A percentile compares a stretch with the other conserved stretches of the same genome.
Evolutionary conservation across 1,284 basidiomycete genomes (phyloP).

Genomic region (Trichosporon faecale): DNA sequence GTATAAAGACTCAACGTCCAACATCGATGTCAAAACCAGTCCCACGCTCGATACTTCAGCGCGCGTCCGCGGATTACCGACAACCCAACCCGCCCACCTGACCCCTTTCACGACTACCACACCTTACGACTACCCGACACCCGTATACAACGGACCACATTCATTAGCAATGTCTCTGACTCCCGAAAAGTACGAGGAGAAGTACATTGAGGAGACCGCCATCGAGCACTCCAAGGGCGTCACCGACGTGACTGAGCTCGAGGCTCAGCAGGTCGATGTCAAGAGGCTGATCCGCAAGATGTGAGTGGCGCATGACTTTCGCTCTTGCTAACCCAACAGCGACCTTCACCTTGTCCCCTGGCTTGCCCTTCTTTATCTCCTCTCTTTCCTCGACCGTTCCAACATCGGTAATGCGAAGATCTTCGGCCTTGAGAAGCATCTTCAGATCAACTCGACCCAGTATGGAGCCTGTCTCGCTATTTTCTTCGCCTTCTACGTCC

Average conservation of each 20-base stretch:
- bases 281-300: constrained; percentile 13
- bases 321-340: neutral
- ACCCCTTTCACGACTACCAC: neutral
- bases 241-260: constrained; percentile 8
- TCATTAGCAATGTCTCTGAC: constrained; percentile 4
- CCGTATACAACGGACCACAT: constrained; percentile 7
- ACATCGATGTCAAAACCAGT: constrained; percentile 2
- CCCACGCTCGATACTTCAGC: constrained; percentile 6
- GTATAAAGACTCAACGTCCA: neutral
- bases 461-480: constrained; percentile 33
- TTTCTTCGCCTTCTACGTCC: constrained; percentile 65
- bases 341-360: constrained; percentile 31
- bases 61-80: constrained; percentile 1
- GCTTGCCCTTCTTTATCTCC: constrained; percentile 61
- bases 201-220: constrained; percentile 3
- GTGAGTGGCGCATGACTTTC: neutral
- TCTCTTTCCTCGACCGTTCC: constrained; percentile 68
- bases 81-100: constrained; percentile 5
- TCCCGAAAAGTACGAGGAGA: constrained; percentile 11
- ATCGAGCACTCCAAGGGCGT: constrained; percentile 5
- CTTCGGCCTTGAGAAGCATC: constrained; percentile 35
- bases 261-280: constrained; percentile 14
- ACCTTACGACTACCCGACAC: neutral
- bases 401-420: constrained; percentile 61
- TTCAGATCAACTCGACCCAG: constrained; percentile 32